Conservation (phyloP, 768 basidiomycete species). For the Rhodotorula toruloides region DNA sequence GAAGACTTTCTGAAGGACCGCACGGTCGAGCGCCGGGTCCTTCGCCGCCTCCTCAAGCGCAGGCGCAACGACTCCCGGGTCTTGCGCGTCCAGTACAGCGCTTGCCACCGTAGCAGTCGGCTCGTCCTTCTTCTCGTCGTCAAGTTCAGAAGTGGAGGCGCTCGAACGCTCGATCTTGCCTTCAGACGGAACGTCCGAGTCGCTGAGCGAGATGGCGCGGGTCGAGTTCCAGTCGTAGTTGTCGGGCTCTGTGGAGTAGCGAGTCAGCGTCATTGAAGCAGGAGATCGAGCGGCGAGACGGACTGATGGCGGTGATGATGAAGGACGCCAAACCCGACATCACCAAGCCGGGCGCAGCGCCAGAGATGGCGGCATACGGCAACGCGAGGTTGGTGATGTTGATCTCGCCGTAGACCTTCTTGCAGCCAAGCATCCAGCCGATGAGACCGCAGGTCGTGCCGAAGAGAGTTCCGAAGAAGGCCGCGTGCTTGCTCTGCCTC, state of each 20-base stretch:
- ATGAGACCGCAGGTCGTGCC: slow-evolving; percentile 8
- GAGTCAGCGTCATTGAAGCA: slow-evolving; percentile 48
- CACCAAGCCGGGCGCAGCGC: slow-evolving; percentile 51
- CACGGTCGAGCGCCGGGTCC: slow-evolving; percentile 8
- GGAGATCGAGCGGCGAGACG: slow-evolving; percentile 41
- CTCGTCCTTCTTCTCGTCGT: slow-evolving; percentile 21
- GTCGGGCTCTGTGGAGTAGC: slow-evolving; percentile 53
- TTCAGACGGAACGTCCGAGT: slow-evolving; percentile 23
- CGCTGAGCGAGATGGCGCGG: slow-evolving; percentile 59
- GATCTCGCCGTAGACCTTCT: slow-evolving; percentile 28
- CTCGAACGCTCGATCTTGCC: slow-evolving; percentile 32
- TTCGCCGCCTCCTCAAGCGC: neutral
- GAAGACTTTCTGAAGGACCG: slow-evolving; percentile 16
- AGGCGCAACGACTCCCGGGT: neutral
- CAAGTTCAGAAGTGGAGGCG: slow-evolving; percentile 42
- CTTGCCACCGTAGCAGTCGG: neutral
- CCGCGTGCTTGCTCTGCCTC: slow-evolving; percentile 75
- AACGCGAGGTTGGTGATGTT: slow-evolving; percentile 23
- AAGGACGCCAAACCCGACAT: slow-evolving; percentile 5
- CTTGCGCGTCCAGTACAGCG: neutral
- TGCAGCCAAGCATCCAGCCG: slow-evolving; percentile 28
- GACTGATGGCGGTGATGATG: slow-evolving; percentile 26
- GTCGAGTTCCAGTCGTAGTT: slow-evolving; percentile 77
- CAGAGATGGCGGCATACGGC: slow-evolving; percentile 53
- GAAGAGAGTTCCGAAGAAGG: slow-evolving; percentile 10